Evolutionary conservation across 2,329 filamentous ascomycete species (phyloP), one percentile per base, ranked within the genome.

Genomic region (Camptophora hylomeconis): DNA sequence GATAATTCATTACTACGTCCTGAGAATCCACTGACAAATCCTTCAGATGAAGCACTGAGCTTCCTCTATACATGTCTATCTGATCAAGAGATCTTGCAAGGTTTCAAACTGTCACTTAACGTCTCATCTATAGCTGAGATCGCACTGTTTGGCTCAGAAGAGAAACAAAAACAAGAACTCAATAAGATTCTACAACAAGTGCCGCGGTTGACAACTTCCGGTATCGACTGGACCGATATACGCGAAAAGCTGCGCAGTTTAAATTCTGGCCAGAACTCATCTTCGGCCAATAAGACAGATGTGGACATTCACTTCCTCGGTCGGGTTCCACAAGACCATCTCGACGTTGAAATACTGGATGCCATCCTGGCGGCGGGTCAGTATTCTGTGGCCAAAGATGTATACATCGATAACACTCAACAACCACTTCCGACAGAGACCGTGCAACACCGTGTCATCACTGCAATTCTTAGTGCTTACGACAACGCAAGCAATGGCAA

Each of bases 401-500:
- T 57, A 10, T 65, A 63, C 32, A 24, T 45, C 7, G 33, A 39
- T n/a, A 35, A 45, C 12, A 35, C 33, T 2, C 39, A 50, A 6
- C 39, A 47, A 5, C 52, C 57, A 10, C 47, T 72, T 7, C 47
- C 52, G n/a, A 36, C 44, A 5, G 41, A 51, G 0, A 60, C 63
- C 16, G 58, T 71, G 5, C 68, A 75, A 50, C 45, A 54, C 14
- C 57, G 65, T 9, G 56, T 74, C 10, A 49, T 68, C 9, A 57
- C 56, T 6, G 57, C 63, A 20, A 63, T 67, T 11, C 63, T 71
- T 50, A 50, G 64, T 14, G 56, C 63, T 12, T 77, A 76, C 45
- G 72, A 77, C 45, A 72, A 72, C 38, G 72, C 72, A 12, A 75
- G 65, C 46, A 77, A 76, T 42, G 72, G 72, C 17, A 77, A 75